Evolutionary conservation across 176 grass and related monocot species (phyloP).

Genomic region (Thinopyrum elongatum): DNA sequence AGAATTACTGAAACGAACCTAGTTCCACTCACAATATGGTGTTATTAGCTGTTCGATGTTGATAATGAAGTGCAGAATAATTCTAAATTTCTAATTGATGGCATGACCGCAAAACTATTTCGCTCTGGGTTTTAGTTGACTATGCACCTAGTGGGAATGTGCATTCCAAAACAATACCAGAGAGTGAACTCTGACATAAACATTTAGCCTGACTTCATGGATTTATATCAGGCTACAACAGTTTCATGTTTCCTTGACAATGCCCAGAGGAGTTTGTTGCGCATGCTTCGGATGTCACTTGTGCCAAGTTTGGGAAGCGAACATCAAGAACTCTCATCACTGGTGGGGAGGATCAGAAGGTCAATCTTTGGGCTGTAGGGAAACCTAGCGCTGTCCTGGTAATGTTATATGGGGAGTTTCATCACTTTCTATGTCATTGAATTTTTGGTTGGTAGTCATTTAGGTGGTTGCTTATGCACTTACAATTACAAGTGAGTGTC

Average conservation of each 20-base stretch:
- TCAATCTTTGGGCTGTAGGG: conserved; percentile 93
- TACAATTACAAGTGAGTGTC: conserved; percentile 16
- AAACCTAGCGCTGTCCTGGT: conserved; percentile 81
- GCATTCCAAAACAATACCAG: background rate
- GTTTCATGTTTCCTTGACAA: conserved; percentile 49
- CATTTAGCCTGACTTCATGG: background rate
- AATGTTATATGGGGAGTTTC: conserved; percentile 21
- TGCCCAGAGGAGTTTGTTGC: conserved; percentile 87
- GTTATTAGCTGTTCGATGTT: conserved; percentile 4
- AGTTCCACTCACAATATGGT: background rate
- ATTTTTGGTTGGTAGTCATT: conserved; percentile 7
- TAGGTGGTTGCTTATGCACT: conserved; percentile 3
- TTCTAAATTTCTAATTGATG: background rate
- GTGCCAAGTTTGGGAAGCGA: conserved; percentile 77
- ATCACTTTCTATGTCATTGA: background rate
- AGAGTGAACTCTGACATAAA: background rate
- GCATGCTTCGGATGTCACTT: conserved; percentile 80
- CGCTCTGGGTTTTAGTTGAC: background rate
- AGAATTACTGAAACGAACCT: background rate
- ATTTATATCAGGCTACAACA: conserved; percentile 3
- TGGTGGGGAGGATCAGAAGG: conserved; percentile 82
- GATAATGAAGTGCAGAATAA: background rate
- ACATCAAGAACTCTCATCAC: conserved; percentile 77
- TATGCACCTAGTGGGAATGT: background rate
- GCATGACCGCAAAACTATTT: background rate